Conservation (phyloP, 495 filamentous ascomycete species). For the Penicillium argentinense region DNA sequence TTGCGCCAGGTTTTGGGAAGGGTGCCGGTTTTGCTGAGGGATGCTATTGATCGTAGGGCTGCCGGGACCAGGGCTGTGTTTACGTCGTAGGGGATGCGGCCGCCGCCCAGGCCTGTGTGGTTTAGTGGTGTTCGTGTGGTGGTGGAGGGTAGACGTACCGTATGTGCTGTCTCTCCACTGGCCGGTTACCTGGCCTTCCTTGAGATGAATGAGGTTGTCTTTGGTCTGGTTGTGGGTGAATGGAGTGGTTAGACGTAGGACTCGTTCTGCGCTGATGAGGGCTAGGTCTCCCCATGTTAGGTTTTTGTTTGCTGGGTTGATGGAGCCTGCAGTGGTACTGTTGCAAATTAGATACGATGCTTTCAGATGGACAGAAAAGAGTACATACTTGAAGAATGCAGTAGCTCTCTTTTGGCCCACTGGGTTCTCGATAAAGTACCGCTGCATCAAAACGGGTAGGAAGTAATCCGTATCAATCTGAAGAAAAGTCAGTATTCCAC, state of each 20-base stretch:
- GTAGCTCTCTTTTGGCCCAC: conserved; percentile 39
- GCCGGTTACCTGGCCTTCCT: conserved; percentile 55
- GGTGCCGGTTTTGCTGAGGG: conserved; percentile 49
- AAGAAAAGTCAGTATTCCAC: background rate
- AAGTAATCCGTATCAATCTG: conserved; percentile 64
- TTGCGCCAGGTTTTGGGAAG: too few species aligned
- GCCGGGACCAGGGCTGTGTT: conserved; percentile 64
- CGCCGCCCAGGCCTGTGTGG: conserved; percentile 53
- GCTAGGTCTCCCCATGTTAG: conserved; percentile 53
- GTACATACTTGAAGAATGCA: conserved; percentile 44
- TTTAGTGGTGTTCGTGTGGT: background rate
- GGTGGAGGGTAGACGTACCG: conserved; percentile 18
- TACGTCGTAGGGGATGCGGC: conserved; percentile 64
- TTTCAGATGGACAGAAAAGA: background rate
- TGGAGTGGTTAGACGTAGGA: conserved; percentile 54
- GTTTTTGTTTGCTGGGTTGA: conserved; percentile 48
- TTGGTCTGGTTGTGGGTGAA: conserved; percentile 54
- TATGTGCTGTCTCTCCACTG: conserved; percentile 63
- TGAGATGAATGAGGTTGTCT: conserved; percentile 58
- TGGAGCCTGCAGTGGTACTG: conserved; percentile 42
- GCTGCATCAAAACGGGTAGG: conserved; percentile 55
- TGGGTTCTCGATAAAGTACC: conserved; percentile 54
- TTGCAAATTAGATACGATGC: background rate
- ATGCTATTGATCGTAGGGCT: conserved; percentile 56
- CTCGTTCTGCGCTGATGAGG: conserved; percentile 52